Evolutionary conservation across 768 basidiomycete species (phyloP).

Genomic region (Coprinellus micaceus): DNA sequence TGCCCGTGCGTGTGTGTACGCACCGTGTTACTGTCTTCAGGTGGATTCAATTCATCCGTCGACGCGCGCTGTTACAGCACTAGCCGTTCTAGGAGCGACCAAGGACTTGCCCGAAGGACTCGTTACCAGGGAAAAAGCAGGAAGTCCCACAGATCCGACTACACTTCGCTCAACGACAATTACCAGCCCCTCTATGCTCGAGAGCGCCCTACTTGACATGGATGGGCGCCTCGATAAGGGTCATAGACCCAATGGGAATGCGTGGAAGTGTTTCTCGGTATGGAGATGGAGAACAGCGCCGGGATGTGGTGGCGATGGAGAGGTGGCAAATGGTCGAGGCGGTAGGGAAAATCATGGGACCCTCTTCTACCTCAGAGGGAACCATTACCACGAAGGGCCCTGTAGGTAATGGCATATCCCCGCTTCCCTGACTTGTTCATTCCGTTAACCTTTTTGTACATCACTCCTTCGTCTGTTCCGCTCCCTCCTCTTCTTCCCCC

Average conservation of each 20-base stretch:
- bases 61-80: conserved; percentile 38
- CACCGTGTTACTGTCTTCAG: conserved; percentile 23
- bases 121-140: background rate
- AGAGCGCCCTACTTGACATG: conserved; percentile 47
- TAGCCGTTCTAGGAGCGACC: conserved; percentile 35
- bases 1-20: background rate
- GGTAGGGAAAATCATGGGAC: conserved; percentile 47
- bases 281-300: conserved; percentile 47
- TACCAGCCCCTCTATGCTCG: conserved; percentile 45
- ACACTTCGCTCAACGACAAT: conserved; percentile 23
- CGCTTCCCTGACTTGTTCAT: too few relatives aligned
- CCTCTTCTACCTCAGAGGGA: conserved; percentile 45
- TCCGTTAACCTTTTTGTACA: too few relatives aligned
- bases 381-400: conserved; percentile 33
- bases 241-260: conserved; percentile 45
- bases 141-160: background rate
- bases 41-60: conserved; percentile 43
- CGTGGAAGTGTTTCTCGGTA: conserved; percentile 55
- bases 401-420: background rate
- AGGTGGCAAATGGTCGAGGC: conserved; percentile 28
- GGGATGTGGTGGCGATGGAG: conserved; percentile 2
- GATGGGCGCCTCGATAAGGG: conserved; percentile 45
- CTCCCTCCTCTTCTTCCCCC: too few relatives aligned
- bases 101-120: conserved; percentile 18
- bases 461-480: background rate